phyloP scores from a whole-genome alignment of 768 basidiomycete species.

The Kwoniella botswanensis region DNA sequence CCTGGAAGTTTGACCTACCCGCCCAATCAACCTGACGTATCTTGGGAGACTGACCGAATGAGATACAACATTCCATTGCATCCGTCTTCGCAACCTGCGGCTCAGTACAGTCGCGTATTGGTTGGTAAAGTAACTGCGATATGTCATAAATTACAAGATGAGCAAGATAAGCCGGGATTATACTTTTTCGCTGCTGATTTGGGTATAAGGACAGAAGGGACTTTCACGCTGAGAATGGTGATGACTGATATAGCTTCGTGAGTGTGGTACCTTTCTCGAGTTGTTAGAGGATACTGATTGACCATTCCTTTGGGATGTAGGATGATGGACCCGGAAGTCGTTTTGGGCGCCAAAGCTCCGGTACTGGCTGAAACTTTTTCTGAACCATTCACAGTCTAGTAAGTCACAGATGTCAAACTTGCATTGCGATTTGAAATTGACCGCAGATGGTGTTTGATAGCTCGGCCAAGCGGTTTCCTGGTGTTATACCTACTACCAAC shows the following conservation, averaged over 20 bases:
- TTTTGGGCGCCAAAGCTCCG: slow-evolving; percentile 59
- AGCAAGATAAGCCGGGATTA: slow-evolving; percentile 81
- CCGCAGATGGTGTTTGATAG: slow-evolving; percentile 17
- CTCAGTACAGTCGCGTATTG: slow-evolving; percentile 77
- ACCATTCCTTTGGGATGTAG: slow-evolving; percentile 49
- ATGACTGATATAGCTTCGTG: slow-evolving; percentile 90
- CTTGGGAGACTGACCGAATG: slow-evolving; percentile 2
- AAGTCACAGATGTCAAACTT: slow-evolving; percentile 13
- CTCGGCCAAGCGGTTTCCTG: slow-evolving; percentile 93
- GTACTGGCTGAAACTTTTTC: slow-evolving; percentile 84
- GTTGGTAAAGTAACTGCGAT: slow-evolving; percentile 88
- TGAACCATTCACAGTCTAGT: slow-evolving; percentile 78
- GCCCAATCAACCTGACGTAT: background rate
- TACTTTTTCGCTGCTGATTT: slow-evolving; percentile 96
- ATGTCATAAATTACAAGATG: slow-evolving; percentile 81
- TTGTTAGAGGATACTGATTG: no score
- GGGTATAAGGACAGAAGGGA: slow-evolving; percentile 90
- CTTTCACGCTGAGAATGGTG: slow-evolving; percentile 81
- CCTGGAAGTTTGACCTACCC: slow-evolving; percentile 7
- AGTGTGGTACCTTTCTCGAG: slow-evolving; percentile 58
- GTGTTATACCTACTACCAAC: slow-evolving; percentile 64
- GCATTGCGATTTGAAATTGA: background rate
- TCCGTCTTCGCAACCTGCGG: slow-evolving; percentile 18
- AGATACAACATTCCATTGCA: background rate
- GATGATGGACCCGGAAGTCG: slow-evolving; percentile 56